Conservation (phyloP, 106 monocot genomes). For the Dioscorea alata region DNA sequence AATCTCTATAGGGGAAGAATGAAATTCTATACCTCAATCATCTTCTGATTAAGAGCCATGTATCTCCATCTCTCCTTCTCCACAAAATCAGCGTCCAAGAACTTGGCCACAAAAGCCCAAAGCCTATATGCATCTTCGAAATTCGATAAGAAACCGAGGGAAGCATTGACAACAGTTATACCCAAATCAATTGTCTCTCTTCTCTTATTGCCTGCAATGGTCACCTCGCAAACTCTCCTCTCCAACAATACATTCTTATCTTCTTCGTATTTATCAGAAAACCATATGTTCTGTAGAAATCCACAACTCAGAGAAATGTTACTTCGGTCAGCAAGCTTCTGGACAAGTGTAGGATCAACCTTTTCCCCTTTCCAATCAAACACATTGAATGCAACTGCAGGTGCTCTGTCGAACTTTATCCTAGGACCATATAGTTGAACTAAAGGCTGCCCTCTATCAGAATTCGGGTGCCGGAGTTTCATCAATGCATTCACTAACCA, state of each 20-base stretch:
- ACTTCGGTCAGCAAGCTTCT: constrained; percentile 79
- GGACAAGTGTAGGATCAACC: constrained; percentile 61
- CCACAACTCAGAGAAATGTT: constrained; percentile 61
- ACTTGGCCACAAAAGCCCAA: constrained; percentile 78
- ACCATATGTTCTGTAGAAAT: constrained; percentile 53
- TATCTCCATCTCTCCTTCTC: constrained; percentile 96
- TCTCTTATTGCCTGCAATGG: constrained; percentile 6
- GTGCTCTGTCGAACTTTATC: constrained; percentile 68
- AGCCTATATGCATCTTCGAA: constrained; percentile 82
- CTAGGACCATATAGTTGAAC: constrained; percentile 66
- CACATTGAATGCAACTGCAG: constrained; percentile 73
- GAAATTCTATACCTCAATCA: constrained; percentile 52
- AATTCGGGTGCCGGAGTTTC: constrained; percentile 60
- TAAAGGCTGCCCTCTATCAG: constrained; percentile 25
- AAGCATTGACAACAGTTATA: constrained; percentile 60
- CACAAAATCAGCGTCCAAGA: constrained; percentile 83
- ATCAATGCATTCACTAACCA: constrained; percentile 64
- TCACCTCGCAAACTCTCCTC: constrained; percentile 12
- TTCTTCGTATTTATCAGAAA: constrained; percentile 46
- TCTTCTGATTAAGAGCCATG: constrained; percentile 70
- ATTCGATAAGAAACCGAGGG: constrained; percentile 52
- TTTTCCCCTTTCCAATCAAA: constrained; percentile 89
- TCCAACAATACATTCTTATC: constrained; percentile 32
- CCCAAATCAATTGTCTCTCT: constrained; percentile 28
- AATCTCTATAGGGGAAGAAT: neutral